phyloP scores from a whole-genome alignment of 305 asterid genomes.

The Withania somnifera region DNA sequence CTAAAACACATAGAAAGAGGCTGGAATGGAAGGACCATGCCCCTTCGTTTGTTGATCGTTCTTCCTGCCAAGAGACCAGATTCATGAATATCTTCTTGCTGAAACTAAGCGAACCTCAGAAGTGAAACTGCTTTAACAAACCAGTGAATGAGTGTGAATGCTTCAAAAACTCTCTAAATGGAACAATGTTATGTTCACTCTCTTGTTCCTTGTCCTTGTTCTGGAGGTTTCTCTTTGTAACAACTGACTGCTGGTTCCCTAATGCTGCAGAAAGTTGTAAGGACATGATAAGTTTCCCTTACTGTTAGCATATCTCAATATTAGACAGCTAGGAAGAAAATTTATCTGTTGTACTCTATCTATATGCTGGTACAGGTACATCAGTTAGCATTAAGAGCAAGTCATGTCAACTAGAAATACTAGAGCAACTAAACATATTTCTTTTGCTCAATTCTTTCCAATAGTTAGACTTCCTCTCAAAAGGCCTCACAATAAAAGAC shows the following conservation, averaged over 20 bases:
- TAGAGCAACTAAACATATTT: background rate
- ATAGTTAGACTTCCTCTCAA: background rate
- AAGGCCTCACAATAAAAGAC: background rate
- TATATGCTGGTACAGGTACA: no score
- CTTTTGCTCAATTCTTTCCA: background rate
- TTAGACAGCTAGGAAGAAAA: background rate
- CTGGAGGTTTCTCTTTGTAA: constrained; percentile 19
- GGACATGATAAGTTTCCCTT: background rate
- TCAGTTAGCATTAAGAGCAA: background rate
- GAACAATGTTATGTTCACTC: constrained; percentile 22
- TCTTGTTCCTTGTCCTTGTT: constrained; percentile 27
- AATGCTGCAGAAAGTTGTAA: constrained; percentile 33
- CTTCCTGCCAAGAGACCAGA: constrained; percentile 28
- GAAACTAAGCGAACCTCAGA: background rate
- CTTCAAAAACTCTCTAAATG: constrained; percentile 47
- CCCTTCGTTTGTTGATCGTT: constrained; percentile 25
- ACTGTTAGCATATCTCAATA: background rate
- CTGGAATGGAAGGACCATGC: constrained; percentile 76
- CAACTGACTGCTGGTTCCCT: constrained; percentile 49
- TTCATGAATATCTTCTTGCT: background rate
- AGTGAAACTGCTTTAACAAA: constrained; percentile 14
- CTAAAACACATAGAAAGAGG: constrained; percentile 67
- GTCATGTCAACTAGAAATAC: background rate
- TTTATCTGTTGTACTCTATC: background rate
- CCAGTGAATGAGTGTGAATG: constrained; percentile 57